Evolutionary conservation across 768 basidiomycete genomes (phyloP).

Genomic region (Pleurotus sapidus): DNA sequence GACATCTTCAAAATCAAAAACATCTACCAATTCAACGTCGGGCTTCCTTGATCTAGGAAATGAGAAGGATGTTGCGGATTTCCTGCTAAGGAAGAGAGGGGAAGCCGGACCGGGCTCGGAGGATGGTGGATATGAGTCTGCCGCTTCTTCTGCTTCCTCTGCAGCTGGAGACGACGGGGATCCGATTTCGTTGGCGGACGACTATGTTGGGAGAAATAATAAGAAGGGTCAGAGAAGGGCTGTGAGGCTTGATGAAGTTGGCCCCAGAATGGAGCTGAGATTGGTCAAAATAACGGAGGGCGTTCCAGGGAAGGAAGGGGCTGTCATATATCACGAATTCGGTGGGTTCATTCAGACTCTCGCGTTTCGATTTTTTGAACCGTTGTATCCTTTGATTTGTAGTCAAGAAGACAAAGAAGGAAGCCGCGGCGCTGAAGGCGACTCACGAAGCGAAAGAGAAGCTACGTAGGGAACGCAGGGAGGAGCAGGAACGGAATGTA

Average conservation of each 20-base stretch:
- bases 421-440: slow-evolving; percentile 61
- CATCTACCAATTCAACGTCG: slow-evolving; percentile 23
- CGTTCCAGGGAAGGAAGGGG: slow-evolving; percentile 88
- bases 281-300: slow-evolving; percentile 95
- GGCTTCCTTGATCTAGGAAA: slow-evolving; percentile 76
- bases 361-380: background rate
- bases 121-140: slow-evolving; percentile 70
- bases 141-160: slow-evolving; percentile 68
- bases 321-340: slow-evolving; percentile 92
- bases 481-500: slow-evolving; percentile 92
- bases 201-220: slow-evolving; percentile 95
- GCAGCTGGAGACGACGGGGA: slow-evolving; percentile 84
- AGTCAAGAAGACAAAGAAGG: slow-evolving; percentile 91
- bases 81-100: slow-evolving; percentile 72
- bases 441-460: slow-evolving; percentile 78
- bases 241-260: slow-evolving; percentile 89
- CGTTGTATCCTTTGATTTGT: slow-evolving; percentile 9
- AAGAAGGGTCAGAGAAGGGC: slow-evolving; percentile 89
- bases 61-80: slow-evolving; percentile 95
- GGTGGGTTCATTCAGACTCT: slow-evolving; percentile 47
- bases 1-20: slow-evolving; percentile 21
- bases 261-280: slow-evolving; percentile 90
- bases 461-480: slow-evolving; percentile 71
- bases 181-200: slow-evolving; percentile 81
- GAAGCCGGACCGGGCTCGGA: slow-evolving; percentile 47